These are phyloP conservation scores for Rugiboletus extremiorientalis DNA, from an alignment of 1,284 basidiomycete genomes.

Conservation along the genomic window DNA sequence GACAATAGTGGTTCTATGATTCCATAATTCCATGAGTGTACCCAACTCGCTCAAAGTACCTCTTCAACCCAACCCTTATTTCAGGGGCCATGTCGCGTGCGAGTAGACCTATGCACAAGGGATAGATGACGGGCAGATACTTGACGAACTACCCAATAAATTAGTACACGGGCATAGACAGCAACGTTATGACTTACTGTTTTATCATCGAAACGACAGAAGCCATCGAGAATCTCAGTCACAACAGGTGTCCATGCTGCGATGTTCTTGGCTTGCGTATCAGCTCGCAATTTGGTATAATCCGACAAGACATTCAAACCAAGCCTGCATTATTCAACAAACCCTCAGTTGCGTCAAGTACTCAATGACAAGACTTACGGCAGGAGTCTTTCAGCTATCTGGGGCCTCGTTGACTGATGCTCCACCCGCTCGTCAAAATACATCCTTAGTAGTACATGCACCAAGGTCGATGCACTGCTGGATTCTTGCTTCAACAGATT, in stretches of 20 bases:
- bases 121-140: constrained; percentile 87
- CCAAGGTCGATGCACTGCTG: constrained; percentile 92
- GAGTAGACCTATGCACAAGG: constrained; percentile 79
- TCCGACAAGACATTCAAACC: constrained; percentile 90
- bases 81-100: constrained; percentile 79
- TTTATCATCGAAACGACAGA: constrained; percentile 86
- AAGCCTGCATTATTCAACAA: constrained; percentile 50
- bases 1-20: constrained; percentile 33
- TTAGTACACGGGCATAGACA: constrained; percentile 5
- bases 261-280: constrained; percentile 95
- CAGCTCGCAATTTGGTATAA: constrained; percentile 87
- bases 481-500: constrained; percentile 99
- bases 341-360: neutral
- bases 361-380: constrained; percentile 61
- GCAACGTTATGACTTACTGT: constrained; percentile 56
- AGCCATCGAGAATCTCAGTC: constrained; percentile 89
- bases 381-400: constrained; percentile 86
- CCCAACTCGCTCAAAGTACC: constrained; percentile 78
- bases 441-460: constrained; percentile 91
- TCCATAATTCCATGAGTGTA: constrained; percentile 74
- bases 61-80: constrained; percentile 74
- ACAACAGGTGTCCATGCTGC: constrained; percentile 98
- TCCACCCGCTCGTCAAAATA: constrained; percentile 89
- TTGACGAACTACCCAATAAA: constrained; percentile 69
- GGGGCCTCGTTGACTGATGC: constrained; percentile 77